Conservation (phyloP, 768 basidiomycete species). For the Mycena epipterygia region DNA sequence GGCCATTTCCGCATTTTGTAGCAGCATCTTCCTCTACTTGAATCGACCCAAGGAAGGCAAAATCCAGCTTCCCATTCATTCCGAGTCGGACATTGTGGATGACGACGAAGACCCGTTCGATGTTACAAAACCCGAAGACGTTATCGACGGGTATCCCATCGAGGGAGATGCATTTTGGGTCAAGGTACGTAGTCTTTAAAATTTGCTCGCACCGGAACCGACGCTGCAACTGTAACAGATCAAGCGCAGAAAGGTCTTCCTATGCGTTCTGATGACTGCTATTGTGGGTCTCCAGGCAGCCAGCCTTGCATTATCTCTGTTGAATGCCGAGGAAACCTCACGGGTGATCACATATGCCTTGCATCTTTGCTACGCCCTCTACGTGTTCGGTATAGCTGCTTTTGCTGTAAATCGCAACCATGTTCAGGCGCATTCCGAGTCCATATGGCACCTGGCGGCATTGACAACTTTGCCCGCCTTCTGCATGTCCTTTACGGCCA, state of each 20-base stretch:
- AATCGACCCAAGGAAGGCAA: slow-evolving; percentile 60
- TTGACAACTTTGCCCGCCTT: slow-evolving; percentile 66
- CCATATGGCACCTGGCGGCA: slow-evolving; percentile 71
- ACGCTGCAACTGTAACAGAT: slow-evolving; percentile 55
- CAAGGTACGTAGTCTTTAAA: slow-evolving; percentile 53
- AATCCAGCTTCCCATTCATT: slow-evolving; percentile 61
- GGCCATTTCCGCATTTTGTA: slow-evolving; percentile 57
- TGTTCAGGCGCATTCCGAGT: slow-evolving; percentile 57
- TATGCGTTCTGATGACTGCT: slow-evolving; percentile 59
- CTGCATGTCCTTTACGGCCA: slow-evolving; percentile 61
- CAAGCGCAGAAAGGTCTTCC: slow-evolving; percentile 68
- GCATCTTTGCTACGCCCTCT: slow-evolving; percentile 69
- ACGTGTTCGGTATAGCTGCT: slow-evolving; percentile 66
- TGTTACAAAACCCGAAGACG: slow-evolving; percentile 80
- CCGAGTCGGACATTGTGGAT: slow-evolving; percentile 39
- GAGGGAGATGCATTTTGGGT: slow-evolving; percentile 72
- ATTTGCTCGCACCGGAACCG: not conserved
- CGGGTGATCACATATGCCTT: slow-evolving; percentile 57
- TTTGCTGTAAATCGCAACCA: slow-evolving; percentile 65
- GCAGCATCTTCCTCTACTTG: slow-evolving; percentile 58
- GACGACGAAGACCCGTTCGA: slow-evolving; percentile 75
- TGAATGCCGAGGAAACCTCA: slow-evolving; percentile 42
- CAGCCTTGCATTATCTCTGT: slow-evolving; percentile 67
- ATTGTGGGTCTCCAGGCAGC: slow-evolving; percentile 66
- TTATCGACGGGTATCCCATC: slow-evolving; percentile 75